Base-by-base conservation (phyloP, 371 early-diverging fungal genomes). In the Mortierella sp. region DNA sequence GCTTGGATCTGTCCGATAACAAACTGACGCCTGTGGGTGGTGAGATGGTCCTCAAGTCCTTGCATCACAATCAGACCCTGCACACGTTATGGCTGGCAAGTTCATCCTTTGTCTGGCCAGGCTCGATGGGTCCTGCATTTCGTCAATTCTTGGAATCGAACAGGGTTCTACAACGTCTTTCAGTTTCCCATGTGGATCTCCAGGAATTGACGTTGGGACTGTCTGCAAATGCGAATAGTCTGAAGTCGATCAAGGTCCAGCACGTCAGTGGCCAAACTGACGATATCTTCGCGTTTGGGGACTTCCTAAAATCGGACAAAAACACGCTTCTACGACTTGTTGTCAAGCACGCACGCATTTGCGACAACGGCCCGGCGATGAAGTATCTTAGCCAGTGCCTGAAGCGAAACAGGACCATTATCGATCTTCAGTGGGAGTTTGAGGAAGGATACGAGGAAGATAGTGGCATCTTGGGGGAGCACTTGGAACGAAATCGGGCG, bases 371-470 rank as follows among this genome's bases (percentile, higher is more conserved):
- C 8, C 49, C 27, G 4, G 55, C 60, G 21, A 42, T 75, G 31
- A 68, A 68, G 27, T 42, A 68, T 30, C 57, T 75, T 19, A 23
- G 50, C 50, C 68, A 75, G 24, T 28, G 31, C 32, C 50, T 75
- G 37, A 63, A 75, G 44, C 59, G 68, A 52, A 75, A 75, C 57
- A 43, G 51, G 27, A 56, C 75, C 2, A 44, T 75, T 30, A 26
- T 75, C 2, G 64, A 64, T 15, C 53, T 75, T n/a, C 68, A 68
- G 39, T 75, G 75, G 75, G 64, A 68, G 2, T 64, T 50, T 55
- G 69, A 63, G 23, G 50, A 50, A 32, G 68, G 60, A n/a, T 46
- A 37, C 37, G 51, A 72, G 4, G 59, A 34, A 17, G 75, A 64
- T 14, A 41, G 47, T 32, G 34, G 56, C 28, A 50, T 59, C 37